phyloP scores from a whole-genome alignment of 306 rosid genomes.

The Heteromeles arbutifolia region DNA sequence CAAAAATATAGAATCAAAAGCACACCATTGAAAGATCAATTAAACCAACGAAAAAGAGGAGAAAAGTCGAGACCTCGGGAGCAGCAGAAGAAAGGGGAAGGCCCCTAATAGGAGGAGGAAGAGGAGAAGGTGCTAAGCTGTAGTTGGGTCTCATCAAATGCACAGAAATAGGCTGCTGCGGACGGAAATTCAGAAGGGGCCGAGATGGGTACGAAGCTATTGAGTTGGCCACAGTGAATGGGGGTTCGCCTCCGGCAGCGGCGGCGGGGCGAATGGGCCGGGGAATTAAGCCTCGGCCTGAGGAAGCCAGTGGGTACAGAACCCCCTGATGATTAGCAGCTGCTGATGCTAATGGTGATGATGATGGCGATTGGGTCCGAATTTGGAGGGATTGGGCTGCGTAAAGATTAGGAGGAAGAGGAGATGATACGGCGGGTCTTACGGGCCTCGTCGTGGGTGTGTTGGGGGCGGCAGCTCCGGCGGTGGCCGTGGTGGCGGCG shows the following conservation, averaged over 20 bases:
- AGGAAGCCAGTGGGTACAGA: constrained; percentile 50
- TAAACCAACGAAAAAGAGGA: not conserved
- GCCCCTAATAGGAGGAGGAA: constrained; percentile 30
- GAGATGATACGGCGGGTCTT: not conserved
- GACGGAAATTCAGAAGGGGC: constrained; percentile 27
- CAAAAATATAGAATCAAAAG: not conserved
- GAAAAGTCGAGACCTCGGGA: constrained; percentile 32
- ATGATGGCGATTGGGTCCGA: constrained; percentile 12
- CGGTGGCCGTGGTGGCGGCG: constrained; percentile 1
- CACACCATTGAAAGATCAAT: not conserved
- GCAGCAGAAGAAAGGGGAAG: constrained; percentile 27
- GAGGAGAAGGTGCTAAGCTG: constrained; percentile 32
- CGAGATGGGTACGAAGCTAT: constrained; percentile 30
- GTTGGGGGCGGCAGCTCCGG: constrained; percentile 6
- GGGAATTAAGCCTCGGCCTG: constrained; percentile 42
- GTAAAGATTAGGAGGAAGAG: constrained; percentile 3
- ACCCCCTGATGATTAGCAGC: constrained; percentile 26
- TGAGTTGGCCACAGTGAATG: constrained; percentile 34
- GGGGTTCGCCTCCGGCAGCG: constrained; percentile 22
- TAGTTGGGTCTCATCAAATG: constrained; percentile 32
- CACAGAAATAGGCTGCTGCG: constrained; percentile 31
- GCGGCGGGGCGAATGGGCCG: constrained; percentile 19
- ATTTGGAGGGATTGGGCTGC: not conserved
- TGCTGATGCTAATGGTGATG: constrained; percentile 12
- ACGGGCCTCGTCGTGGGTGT: not conserved